Evolutionary conservation across 257 asterid species (phyloP), one percentile per base, ranked within the genome.

Genomic region (Ajuga chamaepitys): DNA sequence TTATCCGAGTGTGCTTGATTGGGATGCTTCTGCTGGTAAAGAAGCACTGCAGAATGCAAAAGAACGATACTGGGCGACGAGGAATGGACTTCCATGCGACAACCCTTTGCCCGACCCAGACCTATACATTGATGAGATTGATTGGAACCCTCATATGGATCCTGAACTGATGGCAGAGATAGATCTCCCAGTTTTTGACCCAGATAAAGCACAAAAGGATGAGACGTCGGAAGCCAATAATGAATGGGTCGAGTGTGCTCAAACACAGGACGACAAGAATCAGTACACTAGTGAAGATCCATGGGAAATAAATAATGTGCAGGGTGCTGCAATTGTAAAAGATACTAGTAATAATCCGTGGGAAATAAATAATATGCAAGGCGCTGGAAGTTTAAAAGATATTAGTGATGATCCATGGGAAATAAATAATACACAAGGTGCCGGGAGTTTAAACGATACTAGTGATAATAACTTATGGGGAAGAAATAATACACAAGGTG

Each of bases 1-100:
- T 68, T 65, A 89, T 61, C 97, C 88, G 18, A 84, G 57, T 61
- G 88, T 94, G 74, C 77, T 70, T 4, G 58, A 83, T 56, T 94
- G 99, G 99, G 88, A 90, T 66, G 97, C 77, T 52, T 88, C 91
- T 71, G 91, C 92, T 45, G 85, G 86, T 72, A 72, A 84, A 74
- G 90, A 89, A 68, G 95, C 97, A 45, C 73, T 90, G 28, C 72
- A 74, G 54, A 41, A 75, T 56, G 94, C 99, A 34, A 94, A 90
- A 75, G 72, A 62, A 46, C 80, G 91, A 65, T 94, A 64, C 70
- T 85, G 91, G 95, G 88, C 87, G 53, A 71, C 26, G 78, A 77
- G 76, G 73, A 79, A 78, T 70, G 82, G 84, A 66, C 70, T 83
- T 22, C 87, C 85, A 30, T 76, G 76, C 59, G 83, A 83, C 56